These are phyloP conservation scores for Diplocarpon rosae DNA, from an alignment of 2,329 filamentous ascomycete genomes.

Conservation along the genomic window DNA sequence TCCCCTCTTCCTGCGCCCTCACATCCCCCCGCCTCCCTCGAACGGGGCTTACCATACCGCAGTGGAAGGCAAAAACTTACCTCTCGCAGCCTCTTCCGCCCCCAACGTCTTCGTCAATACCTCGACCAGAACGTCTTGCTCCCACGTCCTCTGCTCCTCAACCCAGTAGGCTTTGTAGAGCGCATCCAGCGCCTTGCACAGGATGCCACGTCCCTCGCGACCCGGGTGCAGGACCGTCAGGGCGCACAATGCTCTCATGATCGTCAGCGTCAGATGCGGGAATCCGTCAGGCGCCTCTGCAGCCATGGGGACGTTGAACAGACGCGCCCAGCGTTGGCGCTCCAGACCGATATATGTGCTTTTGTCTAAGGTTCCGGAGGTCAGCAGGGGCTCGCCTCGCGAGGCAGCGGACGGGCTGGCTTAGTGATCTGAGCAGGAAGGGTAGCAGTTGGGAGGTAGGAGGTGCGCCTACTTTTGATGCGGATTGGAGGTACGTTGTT, in stretches of 20 bases:
- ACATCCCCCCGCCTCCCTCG: no score
- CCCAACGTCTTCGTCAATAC: slow-evolving; percentile 37
- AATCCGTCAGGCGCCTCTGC: slow-evolving; percentile 36
- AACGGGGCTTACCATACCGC: no score
- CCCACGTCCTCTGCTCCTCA: slow-evolving; percentile 12
- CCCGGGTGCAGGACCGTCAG: slow-evolving; percentile 26
- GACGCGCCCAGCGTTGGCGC: slow-evolving; percentile 40
- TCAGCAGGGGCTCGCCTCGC: neutral
- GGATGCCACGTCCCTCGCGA: slow-evolving; percentile 9
- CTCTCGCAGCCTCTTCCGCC: slow-evolving; percentile 30
- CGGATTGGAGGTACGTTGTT: slow-evolving; percentile 41
- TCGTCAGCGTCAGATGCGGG: slow-evolving; percentile 38
- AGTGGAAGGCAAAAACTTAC: slow-evolving; percentile 20
- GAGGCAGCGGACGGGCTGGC: neutral
- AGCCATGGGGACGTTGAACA: slow-evolving; percentile 43
- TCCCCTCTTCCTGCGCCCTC: neutral
- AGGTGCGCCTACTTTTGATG: slow-evolving; percentile 45
- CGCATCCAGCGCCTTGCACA: slow-evolving; percentile 17
- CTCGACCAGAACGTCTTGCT: slow-evolving; percentile 15
- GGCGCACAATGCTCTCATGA: slow-evolving; percentile 41
- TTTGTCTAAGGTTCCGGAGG: no score
- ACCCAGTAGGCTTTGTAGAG: slow-evolving; percentile 21
- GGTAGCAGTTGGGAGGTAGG: neutral
- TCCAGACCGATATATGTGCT: slow-evolving; percentile 43
- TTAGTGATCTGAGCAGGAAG: no score